phyloP scores from a whole-genome alignment of 371 early-diverging fungal genomes.

The Mortierella sp. region DNA sequence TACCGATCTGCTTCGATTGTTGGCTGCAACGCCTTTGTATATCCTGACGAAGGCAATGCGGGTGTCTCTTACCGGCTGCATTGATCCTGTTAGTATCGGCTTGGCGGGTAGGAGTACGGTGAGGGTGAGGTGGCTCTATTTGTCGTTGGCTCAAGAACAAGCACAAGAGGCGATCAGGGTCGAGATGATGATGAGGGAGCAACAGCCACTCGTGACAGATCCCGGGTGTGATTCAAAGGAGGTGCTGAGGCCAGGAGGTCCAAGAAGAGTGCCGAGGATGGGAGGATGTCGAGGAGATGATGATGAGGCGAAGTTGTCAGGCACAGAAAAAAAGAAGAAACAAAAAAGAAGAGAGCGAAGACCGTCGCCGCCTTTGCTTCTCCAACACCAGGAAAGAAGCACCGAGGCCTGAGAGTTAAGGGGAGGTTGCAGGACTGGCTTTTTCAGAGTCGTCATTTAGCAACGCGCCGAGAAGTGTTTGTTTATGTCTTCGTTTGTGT shows the following conservation, averaged over 20 bases:
- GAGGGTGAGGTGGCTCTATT: not conserved
- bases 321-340: not conserved
- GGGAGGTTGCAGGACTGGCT: constrained; percentile 1
- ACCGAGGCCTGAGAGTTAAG: not conserved
- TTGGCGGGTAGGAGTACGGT: not conserved
- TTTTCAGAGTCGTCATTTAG: not conserved
- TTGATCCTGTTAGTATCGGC: constrained; percentile 5
- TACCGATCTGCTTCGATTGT: not conserved
- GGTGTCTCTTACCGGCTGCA: constrained; percentile 10
- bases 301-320: not conserved
- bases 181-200: constrained; percentile 10
- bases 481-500: constrained; percentile 10
- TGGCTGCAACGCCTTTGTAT: not conserved
- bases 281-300: constrained; percentile 2
- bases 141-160: not conserved
- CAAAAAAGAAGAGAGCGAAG: not conserved
- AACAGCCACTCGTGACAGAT: not conserved
- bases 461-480: constrained; percentile 7
- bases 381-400: not conserved
- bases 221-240: not conserved
- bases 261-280: not conserved
- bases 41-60: not conserved
- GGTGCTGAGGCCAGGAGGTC: not conserved
- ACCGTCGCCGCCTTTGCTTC: no score
- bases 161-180: not conserved